phyloP scores from a whole-genome alignment of 768 basidiomycete species.

The Pisolithus microcarpus region DNA sequence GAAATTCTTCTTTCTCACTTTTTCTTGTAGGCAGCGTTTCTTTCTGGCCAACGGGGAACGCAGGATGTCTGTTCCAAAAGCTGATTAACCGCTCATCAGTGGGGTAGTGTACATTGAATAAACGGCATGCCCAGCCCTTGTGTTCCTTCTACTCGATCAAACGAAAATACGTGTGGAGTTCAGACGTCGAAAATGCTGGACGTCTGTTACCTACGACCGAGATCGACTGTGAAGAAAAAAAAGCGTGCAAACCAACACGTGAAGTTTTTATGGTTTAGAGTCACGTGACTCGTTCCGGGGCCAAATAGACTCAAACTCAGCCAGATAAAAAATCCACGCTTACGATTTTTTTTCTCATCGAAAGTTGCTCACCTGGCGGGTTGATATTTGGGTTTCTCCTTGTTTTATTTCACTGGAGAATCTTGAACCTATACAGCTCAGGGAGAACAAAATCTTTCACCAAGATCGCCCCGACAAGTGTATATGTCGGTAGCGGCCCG shows the following conservation, averaged over 20 bases:
- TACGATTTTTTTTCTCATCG: constrained; percentile 28
- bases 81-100: constrained; percentile 67
- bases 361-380: constrained; percentile 65
- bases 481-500: constrained; percentile 54
- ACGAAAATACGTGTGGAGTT: constrained; percentile 10
- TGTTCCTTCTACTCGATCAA: constrained; percentile 44
- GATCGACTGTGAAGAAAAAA: constrained; percentile 33
- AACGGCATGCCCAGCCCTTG: constrained; percentile 71
- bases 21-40: not conserved
- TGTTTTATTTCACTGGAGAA: constrained; percentile 28
- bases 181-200: constrained; percentile 19
- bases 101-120: constrained; percentile 30
- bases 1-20: not conserved
- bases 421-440: constrained; percentile 50
- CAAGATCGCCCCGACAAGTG: constrained; percentile 55
- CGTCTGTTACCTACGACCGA: constrained; percentile 31
- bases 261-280: constrained; percentile 17
- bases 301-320: constrained; percentile 19
- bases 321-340: not conserved
- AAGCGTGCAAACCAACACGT: constrained; percentile 6
- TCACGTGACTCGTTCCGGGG: constrained; percentile 45
- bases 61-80: constrained; percentile 51
- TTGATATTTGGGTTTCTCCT: constrained; percentile 65
- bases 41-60: not conserved
- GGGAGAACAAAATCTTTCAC: constrained; percentile 56